Base-by-base conservation (phyloP, 2,329 filamentous ascomycete species). In the Penicillium sp. region DNA sequence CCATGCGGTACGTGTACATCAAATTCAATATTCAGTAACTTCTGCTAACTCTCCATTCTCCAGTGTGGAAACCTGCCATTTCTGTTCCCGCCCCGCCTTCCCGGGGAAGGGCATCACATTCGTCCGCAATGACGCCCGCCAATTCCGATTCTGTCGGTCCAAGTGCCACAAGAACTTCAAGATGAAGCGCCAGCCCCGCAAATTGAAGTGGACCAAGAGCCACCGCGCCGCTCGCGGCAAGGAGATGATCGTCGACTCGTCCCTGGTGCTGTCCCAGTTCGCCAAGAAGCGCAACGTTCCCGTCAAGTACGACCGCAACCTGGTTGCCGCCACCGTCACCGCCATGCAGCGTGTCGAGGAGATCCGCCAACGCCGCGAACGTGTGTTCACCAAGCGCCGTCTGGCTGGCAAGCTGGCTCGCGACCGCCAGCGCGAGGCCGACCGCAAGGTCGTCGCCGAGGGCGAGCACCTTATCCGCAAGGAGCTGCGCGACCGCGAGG, bases 151-250 rank as follows among this genome's bases (percentile, higher is more conserved):
- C 74, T 88, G 85, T 76, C 80, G 84, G 44, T 80, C 76, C 43
- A 85, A 85, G 78, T 85, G 82, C 73, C 85, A 87, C 75, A 86
- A 85, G 67, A 87, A 85, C 74, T 95, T 95, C 84, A 94, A 95
- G 78, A 95, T 95, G 90, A 96, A 96, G 88, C 87, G 94, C 62
- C 96, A 97, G 77, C 92, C 92, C 31, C 86, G 92, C 72, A 96
- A 96, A 76, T 84, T 97, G 64, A 94, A 91, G 76, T 96, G 92
- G 94, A 96, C 92, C 57, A 96, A 96, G 81, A 86, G 90, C 46
- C 92, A 92, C 82, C 88, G 91, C 68, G 87, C 87, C 70, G 84
- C 87, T 16, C 87, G 88, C 51, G 90, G 90, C 77, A 95, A 91
- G 78, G 83, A 85, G 74, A 86, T 95, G 90, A 89, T 89, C 51